Percentiles rank a stretch among this genome's conserved stretches.
phyloP scores from a whole-genome alignment of 2,329 filamentous ascomycete species.

The Hypoxylon sp. region DNA sequence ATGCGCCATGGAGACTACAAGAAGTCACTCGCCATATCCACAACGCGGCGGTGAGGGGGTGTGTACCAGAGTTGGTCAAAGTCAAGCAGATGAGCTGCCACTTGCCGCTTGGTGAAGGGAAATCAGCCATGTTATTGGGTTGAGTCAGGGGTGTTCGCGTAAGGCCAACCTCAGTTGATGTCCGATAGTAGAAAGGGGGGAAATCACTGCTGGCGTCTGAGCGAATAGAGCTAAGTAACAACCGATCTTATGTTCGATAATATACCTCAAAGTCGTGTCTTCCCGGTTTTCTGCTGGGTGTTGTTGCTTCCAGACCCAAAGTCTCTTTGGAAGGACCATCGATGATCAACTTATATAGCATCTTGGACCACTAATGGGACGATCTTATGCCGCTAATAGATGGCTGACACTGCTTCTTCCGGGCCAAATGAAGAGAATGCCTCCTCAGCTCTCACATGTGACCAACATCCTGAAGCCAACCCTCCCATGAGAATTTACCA shows the following conservation, averaged over 20 bases:
- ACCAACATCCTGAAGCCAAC: conserved; percentile 8
- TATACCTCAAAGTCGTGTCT: conserved; percentile 14
- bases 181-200: conserved; percentile 9
- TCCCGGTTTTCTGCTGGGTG: conserved; percentile 4
- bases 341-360: conserved; percentile 36
- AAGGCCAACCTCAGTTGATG: conserved; percentile 24
- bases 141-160: conserved; percentile 27
- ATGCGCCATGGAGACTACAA: conserved; percentile 41
- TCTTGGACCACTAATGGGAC: conserved; percentile 7
- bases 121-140: conserved; percentile 33
- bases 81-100: conserved; percentile 40
- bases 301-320: conserved; percentile 4
- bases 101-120: conserved; percentile 35
- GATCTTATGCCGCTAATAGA: conserved; percentile 12
- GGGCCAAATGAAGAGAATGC: background rate
- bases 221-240: conserved; percentile 9
- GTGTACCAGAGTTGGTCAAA: conserved; percentile 38
- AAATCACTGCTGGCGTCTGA: conserved; percentile 3
- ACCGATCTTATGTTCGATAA: conserved; percentile 10
- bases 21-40: conserved; percentile 34
- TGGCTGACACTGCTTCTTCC: conserved; percentile 4
- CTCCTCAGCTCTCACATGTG: conserved; percentile 3
- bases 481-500: conserved; percentile 19
- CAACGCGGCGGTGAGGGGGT: conserved; percentile 31
- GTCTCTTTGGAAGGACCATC: conserved; percentile 9